phyloP scores from a whole-genome alignment of 2,329 filamentous ascomycete species.

The Sclerotinia borealis region DNA sequence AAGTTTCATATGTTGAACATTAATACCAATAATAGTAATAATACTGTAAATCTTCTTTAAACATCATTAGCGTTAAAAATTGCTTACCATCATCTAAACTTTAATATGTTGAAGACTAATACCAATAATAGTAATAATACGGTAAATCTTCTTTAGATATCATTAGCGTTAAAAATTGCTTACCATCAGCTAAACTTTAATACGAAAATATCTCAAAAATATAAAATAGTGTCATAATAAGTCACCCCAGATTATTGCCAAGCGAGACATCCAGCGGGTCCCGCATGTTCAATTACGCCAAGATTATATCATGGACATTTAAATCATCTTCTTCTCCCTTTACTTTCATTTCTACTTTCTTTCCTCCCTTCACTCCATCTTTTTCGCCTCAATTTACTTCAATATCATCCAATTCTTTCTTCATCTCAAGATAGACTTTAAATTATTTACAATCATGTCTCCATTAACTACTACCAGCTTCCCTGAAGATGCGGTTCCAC shows the following conservation, averaged over 20 bases:
- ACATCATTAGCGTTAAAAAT: too few species aligned
- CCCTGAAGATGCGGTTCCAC: constrained; percentile 69
- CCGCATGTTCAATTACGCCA: constrained; percentile 4
- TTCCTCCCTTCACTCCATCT: constrained; percentile 11
- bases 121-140: too few species aligned
- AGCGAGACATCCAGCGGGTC: constrained; percentile 3
- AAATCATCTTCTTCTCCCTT: constrained; percentile 11
- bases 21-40: too few species aligned
- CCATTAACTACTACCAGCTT: constrained; percentile 54
- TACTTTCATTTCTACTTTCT: constrained; percentile 1
- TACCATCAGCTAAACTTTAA: background rate
- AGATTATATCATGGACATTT: constrained; percentile 11
- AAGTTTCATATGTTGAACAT: too few species aligned
- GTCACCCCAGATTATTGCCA: constrained; percentile 14
- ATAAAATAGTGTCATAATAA: background rate
- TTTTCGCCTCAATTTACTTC: constrained; percentile 4
- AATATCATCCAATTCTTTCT: constrained; percentile 16
- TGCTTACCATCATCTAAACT: too few species aligned
- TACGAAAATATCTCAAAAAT: background rate
- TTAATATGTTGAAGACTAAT: too few species aligned
- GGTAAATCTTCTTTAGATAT: too few species aligned
- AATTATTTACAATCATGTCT: constrained; percentile 65
- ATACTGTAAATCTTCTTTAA: too few species aligned
- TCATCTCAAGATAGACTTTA: constrained; percentile 48
- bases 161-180: background rate